Evolutionary conservation across 306 rosid species (phyloP).

Genomic region (Lupinus albus): DNA sequence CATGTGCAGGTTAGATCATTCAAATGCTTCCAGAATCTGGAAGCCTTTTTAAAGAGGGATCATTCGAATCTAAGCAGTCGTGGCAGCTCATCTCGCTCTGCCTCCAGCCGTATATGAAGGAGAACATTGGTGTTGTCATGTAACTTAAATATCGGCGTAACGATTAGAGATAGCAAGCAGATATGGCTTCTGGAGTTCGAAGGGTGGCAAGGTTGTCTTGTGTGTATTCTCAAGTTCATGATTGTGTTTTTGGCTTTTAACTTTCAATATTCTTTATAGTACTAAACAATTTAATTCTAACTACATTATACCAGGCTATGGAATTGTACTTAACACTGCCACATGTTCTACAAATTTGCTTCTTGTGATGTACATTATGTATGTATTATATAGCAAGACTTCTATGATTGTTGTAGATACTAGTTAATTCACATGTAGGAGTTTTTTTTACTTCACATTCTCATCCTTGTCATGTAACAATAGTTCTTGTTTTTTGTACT

Average conservation of each 20-base stretch:
- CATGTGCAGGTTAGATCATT: conserved; percentile 75
- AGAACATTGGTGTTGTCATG: conserved; percentile 13
- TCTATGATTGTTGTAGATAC: too few species aligned
- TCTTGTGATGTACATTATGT: conserved; percentile 37
- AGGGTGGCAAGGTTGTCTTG: conserved; percentile 22
- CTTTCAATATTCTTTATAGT: conserved; percentile 38
- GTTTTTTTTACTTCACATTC: too few species aligned
- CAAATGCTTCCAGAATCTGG: conserved; percentile 79
- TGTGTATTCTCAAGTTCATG: conserved; percentile 39
- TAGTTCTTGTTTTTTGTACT: too few species aligned
- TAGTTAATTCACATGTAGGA: too few species aligned
- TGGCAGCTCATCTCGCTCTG: conserved; percentile 66
- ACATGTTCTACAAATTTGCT: conserved; percentile 15
- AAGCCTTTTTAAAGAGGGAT: conserved; percentile 71
- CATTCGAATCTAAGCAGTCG: conserved; percentile 51
- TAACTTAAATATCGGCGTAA: conserved; percentile 24
- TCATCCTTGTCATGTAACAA: too few species aligned
- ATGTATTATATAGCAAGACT: conserved; percentile 25
- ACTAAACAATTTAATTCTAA: neutral
- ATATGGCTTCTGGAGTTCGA: conserved; percentile 31
- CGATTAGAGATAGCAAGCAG: conserved; percentile 30
- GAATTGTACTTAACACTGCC: conserved; percentile 33
- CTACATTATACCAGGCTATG: conserved; percentile 22
- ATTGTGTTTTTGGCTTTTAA: conserved; percentile 34
- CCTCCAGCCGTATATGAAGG: conserved; percentile 45